These are phyloP conservation scores for Phytophthora sp. DNA, from an alignment of 352 stramenopile species.

Conservation along the genomic window DNA sequence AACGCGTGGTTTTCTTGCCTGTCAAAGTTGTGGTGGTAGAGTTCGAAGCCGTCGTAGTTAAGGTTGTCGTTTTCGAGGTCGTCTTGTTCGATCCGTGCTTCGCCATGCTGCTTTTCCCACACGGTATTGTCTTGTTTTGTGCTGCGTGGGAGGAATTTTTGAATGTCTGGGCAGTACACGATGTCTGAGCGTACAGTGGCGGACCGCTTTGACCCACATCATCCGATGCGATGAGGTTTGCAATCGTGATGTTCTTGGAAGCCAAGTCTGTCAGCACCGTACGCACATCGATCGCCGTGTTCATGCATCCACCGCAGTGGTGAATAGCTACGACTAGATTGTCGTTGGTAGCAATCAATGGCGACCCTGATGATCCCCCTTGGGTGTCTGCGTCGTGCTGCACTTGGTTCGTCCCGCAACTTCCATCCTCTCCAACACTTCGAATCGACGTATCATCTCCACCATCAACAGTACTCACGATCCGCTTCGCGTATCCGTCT, in stretches of 20 bases:
- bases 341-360: conserved; percentile 43
- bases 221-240: conserved; percentile 35
- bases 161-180: conserved; percentile 15
- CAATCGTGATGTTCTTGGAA: conserved; percentile 39
- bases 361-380: conserved; percentile 54
- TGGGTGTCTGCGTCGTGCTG: conserved; percentile 53
- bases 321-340: conserved; percentile 63
- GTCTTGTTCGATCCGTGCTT: not conserved
- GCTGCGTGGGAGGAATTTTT: conserved; percentile 5
- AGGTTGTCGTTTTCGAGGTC: not conserved
- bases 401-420: conserved; percentile 49
- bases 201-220: conserved; percentile 2
- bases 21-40: no score
- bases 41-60: not conserved
- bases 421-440: conserved; percentile 30
- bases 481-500: conserved; percentile 54
- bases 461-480: conserved; percentile 44
- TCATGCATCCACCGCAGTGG: conserved; percentile 59
- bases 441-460: conserved; percentile 34
- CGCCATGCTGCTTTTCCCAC: not conserved
- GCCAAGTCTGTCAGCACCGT: conserved; percentile 46
- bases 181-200: conserved; percentile 24
- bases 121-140: conserved; percentile 9
- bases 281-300: conserved; percentile 47
- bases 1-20: not conserved